Percentiles rank a stretch among this genome's conserved stretches.
Conservation (phyloP, 768 basidiomycete genomes). For the Lentinula sp. region DNA sequence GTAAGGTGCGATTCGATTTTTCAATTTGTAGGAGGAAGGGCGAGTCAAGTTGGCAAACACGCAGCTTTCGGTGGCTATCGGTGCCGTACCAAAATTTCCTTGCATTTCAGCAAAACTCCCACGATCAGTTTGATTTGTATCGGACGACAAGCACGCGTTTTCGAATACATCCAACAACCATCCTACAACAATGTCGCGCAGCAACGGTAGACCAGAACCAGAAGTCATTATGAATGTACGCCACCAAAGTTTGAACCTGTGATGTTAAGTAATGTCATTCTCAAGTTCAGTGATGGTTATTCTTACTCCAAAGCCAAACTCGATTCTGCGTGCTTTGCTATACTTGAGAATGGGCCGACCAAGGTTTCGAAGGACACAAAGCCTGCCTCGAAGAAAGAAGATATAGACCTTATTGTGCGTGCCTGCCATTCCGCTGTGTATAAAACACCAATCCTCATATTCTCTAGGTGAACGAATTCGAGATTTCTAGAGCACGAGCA, state of each 20-base stretch:
- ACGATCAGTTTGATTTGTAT: background rate
- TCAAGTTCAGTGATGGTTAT: conserved; percentile 53
- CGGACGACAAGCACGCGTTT: background rate
- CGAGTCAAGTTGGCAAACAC: background rate
- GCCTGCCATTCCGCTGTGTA: background rate
- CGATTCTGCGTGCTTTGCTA: conserved; percentile 54
- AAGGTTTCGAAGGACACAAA: conserved; percentile 39
- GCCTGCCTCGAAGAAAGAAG: conserved; percentile 45
- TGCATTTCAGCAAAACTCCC: background rate
- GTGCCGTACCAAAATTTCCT: background rate
- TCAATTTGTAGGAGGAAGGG: background rate
- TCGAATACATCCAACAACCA: background rate
- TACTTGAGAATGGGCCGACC: conserved; percentile 48
- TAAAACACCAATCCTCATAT: background rate
- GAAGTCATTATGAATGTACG: conserved; percentile 65
- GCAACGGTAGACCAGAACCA: conserved; percentile 54
- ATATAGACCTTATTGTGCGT: conserved; percentile 60
- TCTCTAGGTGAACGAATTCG: conserved; percentile 55
- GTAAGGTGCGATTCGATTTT: background rate
- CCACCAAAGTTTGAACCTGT: conserved; percentile 2
- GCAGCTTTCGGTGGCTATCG: background rate
- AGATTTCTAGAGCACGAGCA: conserved; percentile 50
- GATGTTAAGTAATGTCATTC: background rate
- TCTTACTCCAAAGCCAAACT: conserved; percentile 63
- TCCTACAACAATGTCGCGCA: conserved; percentile 23